phyloP scores from a whole-genome alignment of 805 yeast genomes.

The Komagataella populi region DNA sequence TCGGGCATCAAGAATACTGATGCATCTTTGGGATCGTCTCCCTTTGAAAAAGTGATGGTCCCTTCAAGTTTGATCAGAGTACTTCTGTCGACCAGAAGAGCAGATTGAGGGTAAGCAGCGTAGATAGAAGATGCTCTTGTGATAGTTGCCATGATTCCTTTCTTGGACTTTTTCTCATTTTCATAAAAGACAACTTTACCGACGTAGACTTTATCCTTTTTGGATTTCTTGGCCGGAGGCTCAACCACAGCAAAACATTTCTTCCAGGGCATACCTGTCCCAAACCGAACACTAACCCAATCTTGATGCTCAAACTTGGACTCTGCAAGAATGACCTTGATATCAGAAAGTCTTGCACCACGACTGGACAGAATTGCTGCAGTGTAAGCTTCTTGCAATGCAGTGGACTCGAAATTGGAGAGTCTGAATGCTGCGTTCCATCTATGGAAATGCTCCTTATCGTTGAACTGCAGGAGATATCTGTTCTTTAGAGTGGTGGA shows the following conservation, averaged over 20 bases:
- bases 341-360: slow-evolving; percentile 79
- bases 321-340: slow-evolving; percentile 71
- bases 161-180: slow-evolving; percentile 60
- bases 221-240: slow-evolving; percentile 40
- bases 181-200: slow-evolving; percentile 78
- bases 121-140: slow-evolving; percentile 56
- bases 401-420: slow-evolving; percentile 65
- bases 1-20: slow-evolving; percentile 75
- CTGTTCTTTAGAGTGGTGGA: slow-evolving; percentile 89
- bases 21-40: slow-evolving; percentile 37
- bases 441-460: slow-evolving; percentile 44
- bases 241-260: slow-evolving; percentile 85
- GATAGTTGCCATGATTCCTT: slow-evolving; percentile 70
- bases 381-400: slow-evolving; percentile 91
- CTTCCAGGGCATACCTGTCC: slow-evolving; percentile 97
- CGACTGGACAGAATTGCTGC: slow-evolving; percentile 89
- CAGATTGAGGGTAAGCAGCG: slow-evolving; percentile 88
- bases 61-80: slow-evolving; percentile 89
- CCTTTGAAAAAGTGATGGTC: slow-evolving; percentile 43
- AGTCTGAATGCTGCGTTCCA: slow-evolving; percentile 84
- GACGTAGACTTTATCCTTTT: slow-evolving; percentile 24
- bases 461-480: slow-evolving; percentile 64
- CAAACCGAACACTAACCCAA: slow-evolving; percentile 91
- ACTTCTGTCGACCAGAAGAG: slow-evolving; percentile 67
- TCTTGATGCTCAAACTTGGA: slow-evolving; percentile 82